Evolutionary conservation across 225 moss, liverwort and hornwort species (phyloP).

Genomic region (Sphagnum tenellum): DNA sequence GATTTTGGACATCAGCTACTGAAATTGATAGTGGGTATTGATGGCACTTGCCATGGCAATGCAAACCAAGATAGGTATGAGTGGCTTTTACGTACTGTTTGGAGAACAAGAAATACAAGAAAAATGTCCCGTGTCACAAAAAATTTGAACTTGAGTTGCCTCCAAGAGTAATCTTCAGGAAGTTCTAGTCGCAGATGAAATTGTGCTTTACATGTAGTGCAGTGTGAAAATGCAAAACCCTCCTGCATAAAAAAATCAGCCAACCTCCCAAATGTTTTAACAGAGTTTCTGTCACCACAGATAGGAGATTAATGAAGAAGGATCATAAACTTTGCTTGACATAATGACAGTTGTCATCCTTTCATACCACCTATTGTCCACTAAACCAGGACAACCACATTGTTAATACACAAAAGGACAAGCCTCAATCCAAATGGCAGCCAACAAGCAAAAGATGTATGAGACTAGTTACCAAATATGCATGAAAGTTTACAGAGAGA

Average conservation of each 20-base stretch:
- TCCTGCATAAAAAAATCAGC: conserved; percentile 9
- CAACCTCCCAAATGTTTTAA: background rate
- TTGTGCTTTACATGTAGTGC: conserved; percentile 34
- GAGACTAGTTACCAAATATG: too few species aligned
- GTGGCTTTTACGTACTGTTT: conserved; percentile 12
- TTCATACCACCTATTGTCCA: too few species aligned
- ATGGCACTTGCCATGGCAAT: too few species aligned
- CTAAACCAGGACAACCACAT: too few species aligned
- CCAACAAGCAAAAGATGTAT: too few species aligned
- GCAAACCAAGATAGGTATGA: background rate
- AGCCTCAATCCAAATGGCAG: too few species aligned
- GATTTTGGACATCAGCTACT: background rate
- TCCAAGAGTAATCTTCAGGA: conserved; percentile 31
- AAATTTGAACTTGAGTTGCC: conserved; percentile 32
- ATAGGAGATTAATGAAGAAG: too few species aligned
- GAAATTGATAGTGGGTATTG: background rate
- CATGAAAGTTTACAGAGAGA: too few species aligned
- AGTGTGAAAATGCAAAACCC: conserved; percentile 33
- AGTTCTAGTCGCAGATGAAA: conserved; percentile 29
- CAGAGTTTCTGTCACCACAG: background rate
- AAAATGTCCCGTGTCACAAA: conserved; percentile 29
- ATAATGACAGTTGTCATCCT: too few species aligned
- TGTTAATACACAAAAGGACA: too few species aligned
- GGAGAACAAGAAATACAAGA: conserved; percentile 26
- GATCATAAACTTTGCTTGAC: too few species aligned